Evolutionary conservation across 148 eudicot genomes (phyloP), one percentile per base, ranked within the genome.

Genomic region (Hydrangea macrophylla): DNA sequence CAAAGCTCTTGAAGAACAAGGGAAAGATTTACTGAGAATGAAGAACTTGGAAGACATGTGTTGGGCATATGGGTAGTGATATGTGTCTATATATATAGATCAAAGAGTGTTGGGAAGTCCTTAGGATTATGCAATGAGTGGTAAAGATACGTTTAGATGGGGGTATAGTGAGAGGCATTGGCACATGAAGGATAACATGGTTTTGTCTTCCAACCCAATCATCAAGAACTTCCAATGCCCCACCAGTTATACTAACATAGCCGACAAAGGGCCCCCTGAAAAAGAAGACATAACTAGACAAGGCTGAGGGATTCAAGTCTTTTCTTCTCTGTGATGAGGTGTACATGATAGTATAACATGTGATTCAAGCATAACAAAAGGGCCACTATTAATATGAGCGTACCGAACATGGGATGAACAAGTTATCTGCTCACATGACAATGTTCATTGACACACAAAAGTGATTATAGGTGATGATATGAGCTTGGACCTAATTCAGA

Each of bases 171-270:
- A 42, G 15, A 11, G 48, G 12, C 15, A 42, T 42, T 6, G 7
- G 48, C 48, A 42, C 39, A 42, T 42, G 48, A 42, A 42, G 15
- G 7, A 42, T 42, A 10, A 42, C 48, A 42, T 42, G 48, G 11
- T 42, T 11, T 62, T 69, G 73, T 27, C 27, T 62, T 63, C 69
- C 64, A 64, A 50, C 51, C n/a, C 48, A 58, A 55, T 58, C 33
- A 27, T 58, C 10, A 30, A 6, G 25, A 50, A 56, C 12, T 42
- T 42, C 8, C 2, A 58, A 50, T 44, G 37, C 35, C 67, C 74
- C 27, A 70, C 74, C 51, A 61, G 25, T 48, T 62, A 28, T 26
- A 51, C 9, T 26, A 53, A 62, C 9, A 17, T 18, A 50, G 51
- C n/a, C 51, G 1, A 44, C 51, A 44, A 2, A 44, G 51, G 51